Evolutionary conservation across 1,139 yeast species (phyloP).

Genomic region (Zygotorulaspora mrakii): DNA sequence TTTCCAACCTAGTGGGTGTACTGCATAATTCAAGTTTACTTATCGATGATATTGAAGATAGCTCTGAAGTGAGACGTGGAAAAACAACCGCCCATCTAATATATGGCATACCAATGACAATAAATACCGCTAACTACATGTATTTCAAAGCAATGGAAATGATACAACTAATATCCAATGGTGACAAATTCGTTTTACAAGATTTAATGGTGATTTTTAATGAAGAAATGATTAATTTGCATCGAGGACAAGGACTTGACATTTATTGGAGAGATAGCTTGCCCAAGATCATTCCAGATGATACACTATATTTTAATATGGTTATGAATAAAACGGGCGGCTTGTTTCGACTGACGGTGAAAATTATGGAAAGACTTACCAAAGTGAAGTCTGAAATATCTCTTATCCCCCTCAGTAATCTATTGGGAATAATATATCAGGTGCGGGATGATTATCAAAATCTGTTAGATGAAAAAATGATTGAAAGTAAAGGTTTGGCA

Average conservation of each 20-base stretch:
- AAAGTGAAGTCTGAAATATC: conserved; percentile 11
- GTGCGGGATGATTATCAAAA: conserved; percentile 78
- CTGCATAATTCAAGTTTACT: conserved; percentile 64
- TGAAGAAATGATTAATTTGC: conserved; percentile 74
- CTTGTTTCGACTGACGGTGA: conserved; percentile 66
- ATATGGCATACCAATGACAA: conserved; percentile 73
- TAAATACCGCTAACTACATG: conserved; percentile 79
- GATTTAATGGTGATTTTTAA: conserved; percentile 44
- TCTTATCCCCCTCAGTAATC: conserved; percentile 62
- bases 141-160: conserved; percentile 63
- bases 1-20: conserved; percentile 49
- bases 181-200: conserved; percentile 14
- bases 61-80: conserved; percentile 67
- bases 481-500: conserved; percentile 71
- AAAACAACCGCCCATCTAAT: conserved; percentile 70
- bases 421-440: conserved; percentile 80
- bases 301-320: conserved; percentile 70
- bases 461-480: conserved; percentile 50
- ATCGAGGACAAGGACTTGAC: conserved; percentile 86
- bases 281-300: conserved; percentile 51
- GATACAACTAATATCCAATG: conserved; percentile 19
- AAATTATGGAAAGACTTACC: conserved; percentile 49
- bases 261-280: conserved; percentile 78
- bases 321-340: conserved; percentile 90
- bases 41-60: conserved; percentile 87